These are phyloP conservation scores for Parastagonospora nodorum DNA, from an alignment of 2,329 filamentous ascomycete genomes.

Conservation along the genomic window DNA sequence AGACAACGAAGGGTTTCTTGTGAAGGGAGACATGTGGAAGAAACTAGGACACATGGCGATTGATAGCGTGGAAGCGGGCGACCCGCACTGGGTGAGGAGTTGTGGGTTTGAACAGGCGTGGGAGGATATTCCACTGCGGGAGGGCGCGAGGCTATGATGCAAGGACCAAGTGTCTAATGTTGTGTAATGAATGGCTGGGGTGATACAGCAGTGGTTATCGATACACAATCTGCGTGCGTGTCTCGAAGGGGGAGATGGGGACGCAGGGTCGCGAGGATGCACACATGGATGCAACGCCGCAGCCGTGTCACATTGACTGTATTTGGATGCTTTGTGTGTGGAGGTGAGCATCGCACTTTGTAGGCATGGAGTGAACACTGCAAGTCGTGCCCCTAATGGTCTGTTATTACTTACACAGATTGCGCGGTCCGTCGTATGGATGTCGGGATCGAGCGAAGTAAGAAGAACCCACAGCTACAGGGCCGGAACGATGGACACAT, in stretches of 20 bases:
- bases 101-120: conserved; percentile 70
- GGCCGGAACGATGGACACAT: conserved; percentile 1
- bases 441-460: no score
- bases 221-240: conserved; percentile 4
- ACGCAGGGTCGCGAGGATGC: neutral
- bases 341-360: no score
- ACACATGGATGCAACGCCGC: neutral
- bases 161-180: neutral
- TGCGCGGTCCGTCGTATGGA: no score
- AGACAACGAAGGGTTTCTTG: conserved; percentile 49
- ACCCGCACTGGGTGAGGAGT: conserved; percentile 63
- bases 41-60: conserved; percentile 65
- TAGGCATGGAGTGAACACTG: no score
- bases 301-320: no score
- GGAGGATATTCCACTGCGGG: conserved; percentile 50
- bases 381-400: no score
- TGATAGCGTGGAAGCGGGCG: conserved; percentile 63
- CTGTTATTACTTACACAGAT: no score
- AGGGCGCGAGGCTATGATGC: conserved; percentile 28
- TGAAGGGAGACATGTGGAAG: conserved; percentile 65
- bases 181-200: neutral
- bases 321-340: no score
- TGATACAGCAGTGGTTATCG: conserved; percentile 3
- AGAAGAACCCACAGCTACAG: neutral
- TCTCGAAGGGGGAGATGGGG: neutral